Evolutionary conservation across 352 stramenopile genomes (phyloP).

Genomic region (Plasmopara halstedii): DNA sequence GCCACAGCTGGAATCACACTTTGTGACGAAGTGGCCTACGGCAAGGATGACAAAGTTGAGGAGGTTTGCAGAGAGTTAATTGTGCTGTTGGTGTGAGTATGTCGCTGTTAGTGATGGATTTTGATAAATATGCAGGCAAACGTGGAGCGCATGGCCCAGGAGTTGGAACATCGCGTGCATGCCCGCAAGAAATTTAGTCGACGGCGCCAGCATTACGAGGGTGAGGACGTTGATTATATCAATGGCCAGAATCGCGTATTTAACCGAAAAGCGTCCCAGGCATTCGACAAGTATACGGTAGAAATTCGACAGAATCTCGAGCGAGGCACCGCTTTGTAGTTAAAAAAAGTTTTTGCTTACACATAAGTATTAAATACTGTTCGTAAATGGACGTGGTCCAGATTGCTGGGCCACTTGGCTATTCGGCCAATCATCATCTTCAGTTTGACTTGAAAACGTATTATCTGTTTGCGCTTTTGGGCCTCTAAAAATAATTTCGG

Average conservation of each 20-base stretch:
- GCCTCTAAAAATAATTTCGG: too few species aligned
- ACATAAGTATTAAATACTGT: too few species aligned
- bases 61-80: slow-evolving; percentile 26
- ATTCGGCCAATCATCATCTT: background rate
- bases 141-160: slow-evolving; percentile 63
- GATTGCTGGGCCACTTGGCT: too few species aligned
- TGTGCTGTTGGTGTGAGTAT: too few species aligned
- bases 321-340: slow-evolving; percentile 93
- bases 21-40: slow-evolving; percentile 58
- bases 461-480: too few species aligned
- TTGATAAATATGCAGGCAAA: slow-evolving; percentile 27
- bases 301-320: slow-evolving; percentile 98
- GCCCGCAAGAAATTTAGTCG: slow-evolving; percentile 72
- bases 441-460: background rate
- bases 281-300: slow-evolving; percentile 97
- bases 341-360: background rate
- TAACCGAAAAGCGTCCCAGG: slow-evolving; percentile 96
- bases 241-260: slow-evolving; percentile 97
- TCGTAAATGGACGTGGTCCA: too few species aligned
- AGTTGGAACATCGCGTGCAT: slow-evolving; percentile 65
- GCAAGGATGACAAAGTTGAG: slow-evolving; percentile 42
- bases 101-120: too few species aligned
- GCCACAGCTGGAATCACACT: slow-evolving; percentile 17
- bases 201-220: slow-evolving; percentile 69
- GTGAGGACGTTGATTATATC: slow-evolving; percentile 95